A percentile compares a stretch with the other conserved stretches of the same genome.
Evolutionary conservation across 2,329 filamentous ascomycete genomes (phyloP).

Genomic region (Cytospora mali): DNA sequence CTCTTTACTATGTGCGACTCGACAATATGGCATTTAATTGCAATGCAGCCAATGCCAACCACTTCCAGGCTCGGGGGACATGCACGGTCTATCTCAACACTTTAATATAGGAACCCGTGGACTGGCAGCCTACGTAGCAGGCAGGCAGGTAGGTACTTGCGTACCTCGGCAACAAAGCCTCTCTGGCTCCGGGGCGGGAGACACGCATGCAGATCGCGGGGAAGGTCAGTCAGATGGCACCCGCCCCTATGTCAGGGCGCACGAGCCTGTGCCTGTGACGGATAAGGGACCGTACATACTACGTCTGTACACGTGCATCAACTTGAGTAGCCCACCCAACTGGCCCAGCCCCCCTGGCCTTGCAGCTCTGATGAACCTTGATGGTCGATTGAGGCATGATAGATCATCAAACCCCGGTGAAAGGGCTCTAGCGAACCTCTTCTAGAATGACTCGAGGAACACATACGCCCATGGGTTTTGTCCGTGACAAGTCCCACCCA

Average conservation of each 20-base stretch:
- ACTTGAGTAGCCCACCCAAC: neutral
- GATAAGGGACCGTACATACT: neutral
- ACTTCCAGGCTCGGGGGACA: neutral
- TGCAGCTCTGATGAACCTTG: neutral
- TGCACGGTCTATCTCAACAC: neutral
- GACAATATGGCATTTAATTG: neutral
- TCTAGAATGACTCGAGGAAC: neutral
- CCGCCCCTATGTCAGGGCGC: slow-evolving; percentile 1
- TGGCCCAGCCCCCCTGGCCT: too few species aligned
- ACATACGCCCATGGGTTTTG: neutral
- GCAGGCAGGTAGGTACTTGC: neutral
- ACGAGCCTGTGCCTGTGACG: neutral
- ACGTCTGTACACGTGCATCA: neutral
- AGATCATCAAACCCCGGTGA: neutral
- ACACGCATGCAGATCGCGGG: neutral
- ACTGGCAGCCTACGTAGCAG: too few species aligned
- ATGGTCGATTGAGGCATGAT: neutral
- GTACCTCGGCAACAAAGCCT: neutral
- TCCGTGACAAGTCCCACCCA: too few species aligned
- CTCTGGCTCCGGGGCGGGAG: neutral
- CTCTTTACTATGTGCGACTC: neutral
- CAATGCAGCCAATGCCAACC: too few species aligned
- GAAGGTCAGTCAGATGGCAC: neutral
- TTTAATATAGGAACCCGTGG: neutral
- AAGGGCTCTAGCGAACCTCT: neutral